Evolutionary conservation across 2,329 filamentous ascomycete species (phyloP), one percentile per base, ranked within the genome.

Genomic region (Alternaria novae-zelandiae): DNA sequence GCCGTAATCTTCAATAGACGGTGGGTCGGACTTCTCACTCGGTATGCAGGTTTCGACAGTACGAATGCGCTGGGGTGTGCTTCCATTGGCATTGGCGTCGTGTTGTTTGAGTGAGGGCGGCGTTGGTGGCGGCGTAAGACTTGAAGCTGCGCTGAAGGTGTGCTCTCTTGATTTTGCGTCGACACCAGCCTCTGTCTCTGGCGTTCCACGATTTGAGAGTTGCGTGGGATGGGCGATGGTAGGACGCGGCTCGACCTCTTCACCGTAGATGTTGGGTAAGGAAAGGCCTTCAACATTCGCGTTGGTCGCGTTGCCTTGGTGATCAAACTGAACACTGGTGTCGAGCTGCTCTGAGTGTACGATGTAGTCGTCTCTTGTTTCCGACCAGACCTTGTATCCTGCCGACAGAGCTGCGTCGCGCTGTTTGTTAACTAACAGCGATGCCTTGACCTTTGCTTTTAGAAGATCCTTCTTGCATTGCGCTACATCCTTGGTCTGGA

Each of bases 291-390:
- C 28, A 3, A 64, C 7, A 0, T 57, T 15, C 3, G 45, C 57
- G 4, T 56, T 41, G 1, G 26, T 25, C 2, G 54, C 28, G 15
- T 66, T 69, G 12, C 66, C 69, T 10, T 59, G 23, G 0, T 36
- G 5, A 23, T 71, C 59, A 5, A 73, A 53, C 2, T 46, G 51
- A 13, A 65, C 28, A 6, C 46, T 32, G 41, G 61, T 30, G 1
- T 32, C 6, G 2, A 47, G 43, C 11, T 71, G 68, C 26, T 70
- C 66, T 1, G 68, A 65, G 41, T 73, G 71, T n/a, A 68, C 30
- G 7, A 70, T 44, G 20, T 51, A 57, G 6, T 65, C 53, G 2
- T 67, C 60, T 5, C 62, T 57, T 0, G 58, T 47, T 28, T 72
- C 67, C 3, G 60, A 59, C 28, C 46, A 64, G 9, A 73, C 49